Evolutionary conservation across 257 asterid genomes (phyloP), one percentile per base, ranked within the genome.

Genomic region (Solanum medicagineum): DNA sequence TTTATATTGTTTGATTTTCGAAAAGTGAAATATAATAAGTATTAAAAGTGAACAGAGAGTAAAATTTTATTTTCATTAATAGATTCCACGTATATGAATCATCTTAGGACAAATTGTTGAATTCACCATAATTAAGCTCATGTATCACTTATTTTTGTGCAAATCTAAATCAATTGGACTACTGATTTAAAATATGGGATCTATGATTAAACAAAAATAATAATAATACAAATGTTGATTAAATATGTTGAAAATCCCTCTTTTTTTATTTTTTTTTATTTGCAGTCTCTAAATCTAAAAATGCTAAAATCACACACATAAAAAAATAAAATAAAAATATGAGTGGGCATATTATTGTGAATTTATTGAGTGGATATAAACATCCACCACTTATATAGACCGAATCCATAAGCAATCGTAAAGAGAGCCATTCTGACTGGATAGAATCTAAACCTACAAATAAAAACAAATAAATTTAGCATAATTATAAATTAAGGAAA

Each of bases 381-480:
- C 32, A 20, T 79, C 90, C 91, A 89, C 91, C 91, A 89, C 83
- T 83, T 89, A 54, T 87, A 87, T 40, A 87, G 26, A 10, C 56
- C 85, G 84, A 80, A 83, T 2, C 87, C 89, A 66, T 89, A 89
- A 65, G 84, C 85, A 16, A 45, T n/a, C 7, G 75, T 22, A 86
- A 90, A 90, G 56, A 93, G 40, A 36, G 83, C 70, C 85, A 89
- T 2, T 85, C 95, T 89, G 44, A 91, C 84, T 0, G 95, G 92
- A 65, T 93, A 89, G 49, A 91, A 17, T 87, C 84, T 89, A 57
- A 90, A 89, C 91, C 94, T 93, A 93, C 91, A 88, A 20, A 32
- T 10, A 17, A 26, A 53, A 47, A 81, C 54, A 40, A 49, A 26
- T 22, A 57, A 62, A 49, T 17, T 59, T 1, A 32, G 49, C 20